Percentiles rank a stretch among this genome's conserved stretches.
Evolutionary conservation across 495 filamentous ascomycete species (phyloP).

Genomic region (Hypoxylon fragiforme): DNA sequence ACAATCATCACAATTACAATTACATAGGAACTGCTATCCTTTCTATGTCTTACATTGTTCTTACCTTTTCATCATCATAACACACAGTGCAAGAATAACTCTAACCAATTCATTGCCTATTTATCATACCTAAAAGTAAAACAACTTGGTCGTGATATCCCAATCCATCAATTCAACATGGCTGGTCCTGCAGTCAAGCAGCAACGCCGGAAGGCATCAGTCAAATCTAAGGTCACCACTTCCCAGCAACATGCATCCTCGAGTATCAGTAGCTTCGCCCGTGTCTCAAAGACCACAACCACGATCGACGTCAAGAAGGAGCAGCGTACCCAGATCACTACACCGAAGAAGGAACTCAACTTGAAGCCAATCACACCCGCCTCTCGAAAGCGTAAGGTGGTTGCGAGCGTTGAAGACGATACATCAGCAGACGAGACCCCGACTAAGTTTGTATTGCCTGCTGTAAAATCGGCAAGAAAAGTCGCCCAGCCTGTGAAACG

Average conservation of each 20-base stretch:
- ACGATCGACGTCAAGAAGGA: slow-evolving; percentile 39
- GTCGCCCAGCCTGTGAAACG: slow-evolving; percentile 16
- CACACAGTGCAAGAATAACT: no score
- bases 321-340: slow-evolving; percentile 6
- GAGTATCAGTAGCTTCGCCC: slow-evolving; percentile 43
- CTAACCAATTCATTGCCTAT: neutral
- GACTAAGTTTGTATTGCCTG: slow-evolving; percentile 10
- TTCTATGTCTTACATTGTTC: slow-evolving; percentile 9
- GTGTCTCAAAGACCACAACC: slow-evolving; percentile 43
- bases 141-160: neutral
- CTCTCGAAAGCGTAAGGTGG: slow-evolving; percentile 37
- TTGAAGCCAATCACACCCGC: slow-evolving; percentile 32
- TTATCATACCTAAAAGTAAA: slow-evolving; percentile 2
- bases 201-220: slow-evolving; percentile 31
- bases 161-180: slow-evolving; percentile 5
- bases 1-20: neutral
- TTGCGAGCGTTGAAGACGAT: slow-evolving; percentile 27
- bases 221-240: slow-evolving; percentile 19
- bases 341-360: slow-evolving; percentile 27
- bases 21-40: neutral
- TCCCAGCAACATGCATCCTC: slow-evolving; percentile 25
- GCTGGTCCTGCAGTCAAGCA: slow-evolving; percentile 28
- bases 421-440: slow-evolving; percentile 30
- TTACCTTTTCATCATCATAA: neutral
- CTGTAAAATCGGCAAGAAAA: slow-evolving; percentile 8